A percentile compares a stretch with the other conserved stretches of the same genome.
phyloP scores from a whole-genome alignment of 768 basidiomycete species.

The Lactifluus echinatus region DNA sequence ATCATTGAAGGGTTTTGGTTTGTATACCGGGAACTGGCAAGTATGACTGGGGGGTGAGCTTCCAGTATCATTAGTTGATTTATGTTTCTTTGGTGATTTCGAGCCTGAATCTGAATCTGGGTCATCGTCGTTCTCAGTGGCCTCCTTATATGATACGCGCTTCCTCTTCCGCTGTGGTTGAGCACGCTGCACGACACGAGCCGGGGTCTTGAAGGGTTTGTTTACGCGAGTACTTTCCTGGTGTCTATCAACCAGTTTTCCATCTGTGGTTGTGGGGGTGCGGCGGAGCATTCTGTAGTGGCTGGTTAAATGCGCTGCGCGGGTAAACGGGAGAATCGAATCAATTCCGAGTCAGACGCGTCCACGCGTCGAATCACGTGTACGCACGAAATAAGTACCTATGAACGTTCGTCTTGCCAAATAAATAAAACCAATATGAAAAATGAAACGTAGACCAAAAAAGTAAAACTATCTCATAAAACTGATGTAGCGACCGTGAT shows the following conservation, averaged over 20 bases:
- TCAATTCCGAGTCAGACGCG: neutral
- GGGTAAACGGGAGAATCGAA: neutral
- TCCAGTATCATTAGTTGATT: conserved; percentile 50
- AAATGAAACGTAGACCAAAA: neutral
- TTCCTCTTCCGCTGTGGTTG: conserved; percentile 79
- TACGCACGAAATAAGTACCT: neutral
- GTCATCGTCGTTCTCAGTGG: conserved; percentile 42
- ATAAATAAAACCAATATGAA: neutral
- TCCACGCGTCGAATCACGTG: conserved; percentile 10
- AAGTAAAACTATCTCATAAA: neutral
- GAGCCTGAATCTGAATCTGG: conserved; percentile 50
- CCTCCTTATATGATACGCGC: conserved; percentile 76
- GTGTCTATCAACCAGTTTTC: conserved; percentile 55
- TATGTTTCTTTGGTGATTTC: conserved; percentile 50
- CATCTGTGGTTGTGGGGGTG: conserved; percentile 59
- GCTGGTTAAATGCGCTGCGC: neutral
- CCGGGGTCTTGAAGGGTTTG: conserved; percentile 76
- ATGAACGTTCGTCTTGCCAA: neutral
- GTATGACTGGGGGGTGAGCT: conserved; percentile 46
- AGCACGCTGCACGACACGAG: conserved; percentile 39
- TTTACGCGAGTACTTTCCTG: conserved; percentile 66
- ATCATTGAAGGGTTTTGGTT: conserved; percentile 67
- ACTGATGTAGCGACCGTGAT: neutral
- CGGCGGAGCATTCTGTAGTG: conserved; percentile 53
- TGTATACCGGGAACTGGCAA: conserved; percentile 70